A percentile compares a stretch with the other conserved stretches of the same genome.
phyloP scores from a whole-genome alignment of 352 stramenopile genomes.

The Phytophthora sp. region DNA sequence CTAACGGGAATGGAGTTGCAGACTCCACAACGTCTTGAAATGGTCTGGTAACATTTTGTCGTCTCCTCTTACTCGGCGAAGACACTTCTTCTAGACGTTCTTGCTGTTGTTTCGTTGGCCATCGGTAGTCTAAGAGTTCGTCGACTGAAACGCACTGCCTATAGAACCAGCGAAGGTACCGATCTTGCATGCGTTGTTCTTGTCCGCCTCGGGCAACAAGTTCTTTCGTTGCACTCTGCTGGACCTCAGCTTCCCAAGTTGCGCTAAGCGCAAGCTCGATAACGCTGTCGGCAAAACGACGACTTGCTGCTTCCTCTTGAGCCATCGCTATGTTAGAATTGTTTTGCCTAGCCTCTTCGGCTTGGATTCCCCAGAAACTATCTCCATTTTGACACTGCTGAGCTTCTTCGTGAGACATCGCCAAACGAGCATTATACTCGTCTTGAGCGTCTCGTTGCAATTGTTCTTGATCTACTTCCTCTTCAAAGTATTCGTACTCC shows the following conservation, averaged over 20 bases:
- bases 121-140: conserved; percentile 59
- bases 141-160: conserved; percentile 56
- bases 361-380: conserved; percentile 68
- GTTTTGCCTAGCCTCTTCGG: conserved; percentile 48
- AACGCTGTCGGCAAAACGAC: conserved; percentile 31
- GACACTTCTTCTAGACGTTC: conserved; percentile 3
- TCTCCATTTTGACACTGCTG: conserved; percentile 55
- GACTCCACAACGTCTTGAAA: background rate
- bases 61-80: conserved; percentile 9
- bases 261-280: conserved; percentile 34
- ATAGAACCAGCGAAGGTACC: conserved; percentile 77
- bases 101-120: conserved; percentile 48
- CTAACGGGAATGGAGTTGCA: conserved; percentile 43
- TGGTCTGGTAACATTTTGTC: background rate
- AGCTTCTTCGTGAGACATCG: conserved; percentile 45
- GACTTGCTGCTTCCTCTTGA: conserved; percentile 45
- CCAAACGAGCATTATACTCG: conserved; percentile 35
- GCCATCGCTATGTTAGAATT: conserved; percentile 40
- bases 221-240: conserved; percentile 11
- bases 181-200: conserved; percentile 48
- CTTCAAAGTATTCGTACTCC: conserved; percentile 16
- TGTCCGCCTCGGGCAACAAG: conserved; percentile 22
- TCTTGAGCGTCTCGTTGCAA: conserved; percentile 27
- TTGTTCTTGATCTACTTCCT: conserved; percentile 21
- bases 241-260: conserved; percentile 43